Evolutionary conservation across 1,139 yeast genomes (phyloP).

Genomic region (Hyphopichia pseudoburtonii): DNA sequence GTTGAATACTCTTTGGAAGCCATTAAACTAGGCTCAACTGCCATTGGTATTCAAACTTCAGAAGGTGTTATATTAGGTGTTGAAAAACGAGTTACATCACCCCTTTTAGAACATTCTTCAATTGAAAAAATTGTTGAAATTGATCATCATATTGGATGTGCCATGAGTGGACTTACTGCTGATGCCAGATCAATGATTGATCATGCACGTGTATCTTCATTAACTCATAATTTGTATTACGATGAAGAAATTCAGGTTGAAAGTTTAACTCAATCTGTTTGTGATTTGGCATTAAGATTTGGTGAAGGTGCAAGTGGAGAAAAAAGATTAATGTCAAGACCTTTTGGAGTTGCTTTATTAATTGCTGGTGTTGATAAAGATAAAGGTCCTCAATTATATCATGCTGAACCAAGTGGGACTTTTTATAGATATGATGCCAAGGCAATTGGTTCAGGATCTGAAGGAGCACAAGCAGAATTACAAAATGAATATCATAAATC

Average conservation of each 20-base stretch:
- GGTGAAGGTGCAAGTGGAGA: constrained; percentile 99
- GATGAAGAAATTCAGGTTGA: constrained; percentile 94
- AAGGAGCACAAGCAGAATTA: constrained; percentile 97
- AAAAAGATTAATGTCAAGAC: constrained; percentile 96
- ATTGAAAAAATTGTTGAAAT: constrained; percentile 96
- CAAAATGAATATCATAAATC: constrained; percentile 97
- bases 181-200: constrained; percentile 99
- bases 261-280: constrained; percentile 91
- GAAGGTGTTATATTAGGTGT: constrained; percentile 97
- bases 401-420: constrained; percentile 99
- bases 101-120: constrained; percentile 85
- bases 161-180: constrained; percentile 98
- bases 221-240: constrained; percentile 84
- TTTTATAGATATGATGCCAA: constrained; percentile 97
- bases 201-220: constrained; percentile 91
- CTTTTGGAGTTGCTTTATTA: constrained; percentile 96
- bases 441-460: constrained; percentile 98
- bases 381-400: constrained; percentile 93
- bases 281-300: constrained; percentile 93
- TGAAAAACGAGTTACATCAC: constrained; percentile 94
- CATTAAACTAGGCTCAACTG: constrained; percentile 93
- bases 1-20: constrained; percentile 98
- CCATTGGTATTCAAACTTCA: constrained; percentile 94
- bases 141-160: constrained; percentile 94
- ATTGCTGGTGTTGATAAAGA: constrained; percentile 93